phyloP scores from a whole-genome alignment of 495 filamentous ascomycete species.

The Xylaria curta region DNA sequence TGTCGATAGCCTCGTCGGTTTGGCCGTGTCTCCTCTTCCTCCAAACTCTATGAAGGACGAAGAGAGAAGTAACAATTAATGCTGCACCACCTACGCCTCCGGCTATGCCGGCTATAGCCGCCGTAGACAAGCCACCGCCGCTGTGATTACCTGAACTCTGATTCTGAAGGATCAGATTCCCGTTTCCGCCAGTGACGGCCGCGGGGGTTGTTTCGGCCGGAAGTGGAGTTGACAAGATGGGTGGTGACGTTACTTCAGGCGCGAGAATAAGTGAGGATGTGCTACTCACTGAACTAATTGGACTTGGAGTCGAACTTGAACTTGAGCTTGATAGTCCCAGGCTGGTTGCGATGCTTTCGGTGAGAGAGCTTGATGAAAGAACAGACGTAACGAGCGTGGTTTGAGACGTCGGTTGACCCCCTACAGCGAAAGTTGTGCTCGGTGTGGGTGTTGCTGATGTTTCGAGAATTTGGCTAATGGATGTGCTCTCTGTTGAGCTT shows the following conservation, averaged over 20 bases:
- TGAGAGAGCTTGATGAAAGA: conserved; percentile 32
- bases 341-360: conserved; percentile 34
- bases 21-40: conserved; percentile 34
- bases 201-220: conserved; percentile 20
- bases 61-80: conserved; percentile 27
- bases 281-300: neutral
- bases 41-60: conserved; percentile 39
- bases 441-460: conserved; percentile 27
- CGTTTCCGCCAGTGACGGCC: conserved; percentile 21
- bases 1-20: conserved; percentile 33
- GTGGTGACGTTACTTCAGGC: conserved; percentile 1
- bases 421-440: conserved; percentile 27
- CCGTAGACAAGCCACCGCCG: conserved; percentile 29
- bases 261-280: neutral
- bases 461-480: conserved; percentile 13
- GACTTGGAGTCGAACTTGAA: conserved; percentile 9
- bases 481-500: conserved; percentile 30
- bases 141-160: conserved; percentile 20
- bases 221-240: neutral
- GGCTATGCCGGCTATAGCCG: conserved; percentile 41
- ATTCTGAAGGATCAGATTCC: conserved; percentile 29
- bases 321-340: conserved; percentile 32
- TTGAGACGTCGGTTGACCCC: conserved; percentile 23
- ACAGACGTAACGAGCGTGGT: conserved; percentile 37
- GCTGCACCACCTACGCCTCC: conserved; percentile 34